These are phyloP conservation scores for Kodamaea suecica DNA, from an alignment of 1,139 yeast species.

Conservation along the genomic window DNA sequence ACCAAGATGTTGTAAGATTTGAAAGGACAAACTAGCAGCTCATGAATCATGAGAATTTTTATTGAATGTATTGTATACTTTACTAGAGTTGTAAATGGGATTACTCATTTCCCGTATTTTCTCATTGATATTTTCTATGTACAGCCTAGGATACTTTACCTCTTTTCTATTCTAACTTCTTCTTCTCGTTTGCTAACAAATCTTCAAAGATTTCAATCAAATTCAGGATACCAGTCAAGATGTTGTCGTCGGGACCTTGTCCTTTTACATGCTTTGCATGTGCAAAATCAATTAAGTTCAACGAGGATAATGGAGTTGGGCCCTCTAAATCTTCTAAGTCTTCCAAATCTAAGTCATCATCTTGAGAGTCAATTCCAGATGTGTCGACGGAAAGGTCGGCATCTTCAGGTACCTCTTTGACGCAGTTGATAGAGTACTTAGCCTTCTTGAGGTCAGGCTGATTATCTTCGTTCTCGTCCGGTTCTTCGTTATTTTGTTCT, in stretches of 20 bases:
- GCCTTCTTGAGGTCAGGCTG: conserved; percentile 29
- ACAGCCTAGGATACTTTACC: too few relatives aligned
- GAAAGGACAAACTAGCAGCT: background rate
- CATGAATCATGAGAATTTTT: too few relatives aligned
- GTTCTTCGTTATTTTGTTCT: conserved; percentile 22
- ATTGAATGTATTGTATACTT: conserved; percentile 1
- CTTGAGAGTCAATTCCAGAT: conserved; percentile 30
- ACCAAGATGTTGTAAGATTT: conserved; percentile 56
- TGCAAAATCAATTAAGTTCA: conserved; percentile 84
- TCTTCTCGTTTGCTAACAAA: conserved; percentile 12
- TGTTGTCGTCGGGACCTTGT: conserved; percentile 67
- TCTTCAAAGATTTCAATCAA: conserved; percentile 45
- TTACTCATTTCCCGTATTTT: too few relatives aligned
- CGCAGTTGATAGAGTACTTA: conserved; percentile 31
- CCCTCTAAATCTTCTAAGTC: conserved; percentile 21
- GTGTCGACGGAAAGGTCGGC: conserved; percentile 21
- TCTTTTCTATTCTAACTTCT: background rate
- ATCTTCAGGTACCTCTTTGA: conserved; percentile 19
- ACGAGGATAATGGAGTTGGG: conserved; percentile 43
- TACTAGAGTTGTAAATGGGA: background rate
- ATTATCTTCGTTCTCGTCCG: conserved; percentile 24
- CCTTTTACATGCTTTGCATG: conserved; percentile 69
- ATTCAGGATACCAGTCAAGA: conserved; percentile 64
- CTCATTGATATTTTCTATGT: too few relatives aligned
- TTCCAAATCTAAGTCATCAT: conserved; percentile 15